phyloP scores from a whole-genome alignment of 2,329 filamentous ascomycete species.

The Penicillium corylophilum region DNA sequence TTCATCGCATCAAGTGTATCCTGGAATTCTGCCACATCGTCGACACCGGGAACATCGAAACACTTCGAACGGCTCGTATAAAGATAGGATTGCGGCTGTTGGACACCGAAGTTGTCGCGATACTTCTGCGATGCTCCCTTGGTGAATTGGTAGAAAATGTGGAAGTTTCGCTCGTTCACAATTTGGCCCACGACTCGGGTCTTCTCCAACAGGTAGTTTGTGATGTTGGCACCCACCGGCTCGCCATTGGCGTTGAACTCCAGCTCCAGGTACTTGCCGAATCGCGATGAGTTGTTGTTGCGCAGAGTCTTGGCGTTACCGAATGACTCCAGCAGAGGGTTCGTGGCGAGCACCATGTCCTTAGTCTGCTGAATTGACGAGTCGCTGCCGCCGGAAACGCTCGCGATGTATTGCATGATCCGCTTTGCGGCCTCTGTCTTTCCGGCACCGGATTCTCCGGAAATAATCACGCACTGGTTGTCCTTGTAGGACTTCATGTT shows the following conservation, averaged over 20 bases:
- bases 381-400: constrained; percentile 80
- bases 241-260: constrained; percentile 92
- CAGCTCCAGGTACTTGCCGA: constrained; percentile 97
- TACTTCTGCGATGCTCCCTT: constrained; percentile 90
- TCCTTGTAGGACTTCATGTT: constrained; percentile 99
- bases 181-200: constrained; percentile 94
- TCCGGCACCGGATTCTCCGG: constrained; percentile 94
- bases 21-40: constrained; percentile 82
- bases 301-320: constrained; percentile 96
- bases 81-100: constrained; percentile 86
- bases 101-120: constrained; percentile 82
- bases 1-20: constrained; percentile 95
- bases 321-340: constrained; percentile 94
- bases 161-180: constrained; percentile 92
- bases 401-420: constrained; percentile 99
- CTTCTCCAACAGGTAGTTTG: constrained; percentile 96
- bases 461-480: constrained; percentile 99
- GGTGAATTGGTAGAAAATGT: constrained; percentile 99
- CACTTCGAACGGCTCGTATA: constrained; percentile 96
- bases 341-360: constrained; percentile 98
- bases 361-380: constrained; percentile 94
- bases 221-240: constrained; percentile 94
- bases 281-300: constrained; percentile 98
- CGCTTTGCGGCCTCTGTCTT: constrained; percentile 98
- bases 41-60: constrained; percentile 88